These are phyloP conservation scores for Zygoascus biomembranicola DNA, from an alignment of 805 yeast species.

Conservation along the genomic window DNA sequence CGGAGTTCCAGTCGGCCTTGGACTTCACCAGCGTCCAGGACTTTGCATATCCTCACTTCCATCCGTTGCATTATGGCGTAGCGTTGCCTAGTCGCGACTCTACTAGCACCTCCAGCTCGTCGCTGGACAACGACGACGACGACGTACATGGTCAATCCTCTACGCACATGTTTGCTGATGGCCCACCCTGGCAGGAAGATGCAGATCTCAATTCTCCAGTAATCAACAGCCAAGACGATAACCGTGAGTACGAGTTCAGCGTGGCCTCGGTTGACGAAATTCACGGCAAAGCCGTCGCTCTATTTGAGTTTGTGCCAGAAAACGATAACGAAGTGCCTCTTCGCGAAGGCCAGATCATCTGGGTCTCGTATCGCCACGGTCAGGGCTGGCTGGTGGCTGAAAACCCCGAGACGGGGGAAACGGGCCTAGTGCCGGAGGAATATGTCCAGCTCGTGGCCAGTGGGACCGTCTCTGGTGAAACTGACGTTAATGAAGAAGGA, in stretches of 20 bases:
- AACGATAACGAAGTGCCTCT: conserved; percentile 85
- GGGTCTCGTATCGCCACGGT: conserved; percentile 87
- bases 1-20: conserved; percentile 27
- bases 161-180: conserved; percentile 19
- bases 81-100: conserved; percentile 17
- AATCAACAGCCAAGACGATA: conserved; percentile 13
- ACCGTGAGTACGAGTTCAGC: conserved; percentile 19
- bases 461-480: conserved; percentile 12
- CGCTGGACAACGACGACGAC: conserved; percentile 9
- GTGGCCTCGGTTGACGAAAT: conserved; percentile 32
- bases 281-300: conserved; percentile 68
- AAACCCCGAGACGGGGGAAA: conserved; percentile 64
- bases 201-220: conserved; percentile 25
- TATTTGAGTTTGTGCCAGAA: conserved; percentile 86
- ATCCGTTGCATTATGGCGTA: conserved; percentile 66
- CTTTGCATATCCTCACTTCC: conserved; percentile 65
- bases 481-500: background rate
- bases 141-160: background rate
- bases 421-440: conserved; percentile 93
- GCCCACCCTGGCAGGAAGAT: conserved; percentile 33
- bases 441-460: conserved; percentile 50
- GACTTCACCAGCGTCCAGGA: conserved; percentile 53
- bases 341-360: conserved; percentile 70
- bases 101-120: conserved; percentile 6
- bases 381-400: conserved; percentile 97